Evolutionary conservation across 2,329 filamentous ascomycete species (phyloP).

Genomic region (Stylonectria norvegica): DNA sequence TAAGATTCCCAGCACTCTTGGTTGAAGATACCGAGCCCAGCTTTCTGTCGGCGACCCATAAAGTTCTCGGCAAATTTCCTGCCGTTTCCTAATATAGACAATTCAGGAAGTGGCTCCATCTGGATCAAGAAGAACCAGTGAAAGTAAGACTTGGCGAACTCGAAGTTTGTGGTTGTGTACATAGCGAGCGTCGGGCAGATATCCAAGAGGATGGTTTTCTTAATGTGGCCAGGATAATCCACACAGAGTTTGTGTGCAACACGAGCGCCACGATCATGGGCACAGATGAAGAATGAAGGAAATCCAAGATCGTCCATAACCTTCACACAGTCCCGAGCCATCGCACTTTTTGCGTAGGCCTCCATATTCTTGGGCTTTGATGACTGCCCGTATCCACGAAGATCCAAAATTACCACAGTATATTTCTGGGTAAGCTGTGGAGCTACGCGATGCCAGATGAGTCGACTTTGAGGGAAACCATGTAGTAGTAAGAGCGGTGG

Average conservation of each 20-base stretch:
- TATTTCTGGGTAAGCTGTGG: slow-evolving; percentile 37
- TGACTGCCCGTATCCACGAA: slow-evolving; percentile 50
- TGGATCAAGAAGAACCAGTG: slow-evolving; percentile 61
- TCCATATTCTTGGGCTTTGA: slow-evolving; percentile 40
- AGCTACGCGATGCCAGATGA: slow-evolving; percentile 50
- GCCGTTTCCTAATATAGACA: slow-evolving; percentile 38
- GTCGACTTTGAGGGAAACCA: slow-evolving; percentile 50
- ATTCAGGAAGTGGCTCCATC: slow-evolving; percentile 47
- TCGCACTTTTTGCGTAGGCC: slow-evolving; percentile 45
- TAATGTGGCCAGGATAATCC: slow-evolving; percentile 40
- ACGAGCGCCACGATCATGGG: slow-evolving; percentile 55
- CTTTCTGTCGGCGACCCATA: slow-evolving; percentile 38
- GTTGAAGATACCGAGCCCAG: slow-evolving; percentile 34
- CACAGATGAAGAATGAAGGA: slow-evolving; percentile 45
- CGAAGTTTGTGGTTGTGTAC: slow-evolving; percentile 42
- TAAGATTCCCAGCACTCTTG: slow-evolving; percentile 39
- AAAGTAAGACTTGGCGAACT: slow-evolving; percentile 49
- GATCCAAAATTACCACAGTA: slow-evolving; percentile 44
- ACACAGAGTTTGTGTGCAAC: slow-evolving; percentile 54
- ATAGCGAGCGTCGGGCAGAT: slow-evolving; percentile 55
- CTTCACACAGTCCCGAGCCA: slow-evolving; percentile 45
- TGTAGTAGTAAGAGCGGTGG: slow-evolving; percentile 48
- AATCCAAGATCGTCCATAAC: slow-evolving; percentile 45
- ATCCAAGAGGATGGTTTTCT: slow-evolving; percentile 45
- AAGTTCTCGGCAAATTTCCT: slow-evolving; percentile 41